Evolutionary conservation across 805 yeast genomes (phyloP).

Genomic region (Kluyveromyces starmeri): DNA sequence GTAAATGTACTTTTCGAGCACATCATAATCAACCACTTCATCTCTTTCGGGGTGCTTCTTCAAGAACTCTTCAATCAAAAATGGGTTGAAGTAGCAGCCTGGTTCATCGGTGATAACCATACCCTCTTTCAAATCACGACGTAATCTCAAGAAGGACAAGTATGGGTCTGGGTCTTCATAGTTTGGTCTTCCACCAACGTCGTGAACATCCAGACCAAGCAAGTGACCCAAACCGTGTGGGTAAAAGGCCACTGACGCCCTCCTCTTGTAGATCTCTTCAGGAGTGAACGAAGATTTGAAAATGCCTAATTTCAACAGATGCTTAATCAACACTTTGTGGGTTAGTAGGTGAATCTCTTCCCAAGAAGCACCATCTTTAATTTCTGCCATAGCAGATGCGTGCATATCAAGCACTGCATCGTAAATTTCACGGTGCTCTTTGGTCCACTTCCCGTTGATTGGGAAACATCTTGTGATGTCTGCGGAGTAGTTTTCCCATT

Average conservation of each 20-base stretch:
- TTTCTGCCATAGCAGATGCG: conserved; percentile 51
- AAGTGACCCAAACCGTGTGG: conserved; percentile 97
- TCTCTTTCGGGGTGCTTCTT: conserved; percentile 35
- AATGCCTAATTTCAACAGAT: conserved; percentile 65
- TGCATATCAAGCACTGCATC: conserved; percentile 81
- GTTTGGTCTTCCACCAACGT: conserved; percentile 83
- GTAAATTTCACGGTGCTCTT: conserved; percentile 78
- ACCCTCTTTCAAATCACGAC: conserved; percentile 60
- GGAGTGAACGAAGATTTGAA: conserved; percentile 49
- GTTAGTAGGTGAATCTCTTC: conserved; percentile 75
- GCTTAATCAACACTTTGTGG: conserved; percentile 66
- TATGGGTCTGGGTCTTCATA: conserved; percentile 77
- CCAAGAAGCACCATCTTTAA: conserved; percentile 81
- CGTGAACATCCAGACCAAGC: conserved; percentile 93
- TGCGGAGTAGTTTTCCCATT: conserved; percentile 86
- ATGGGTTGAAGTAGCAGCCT: conserved; percentile 85
- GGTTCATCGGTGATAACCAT: conserved; percentile 96
- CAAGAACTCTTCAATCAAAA: conserved; percentile 57
- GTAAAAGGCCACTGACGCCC: conserved; percentile 69
- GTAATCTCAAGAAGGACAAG: conserved; percentile 67
- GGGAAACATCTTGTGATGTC: conserved; percentile 97
- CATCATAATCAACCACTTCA: conserved; percentile 53
- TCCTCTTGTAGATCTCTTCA: conserved; percentile 61
- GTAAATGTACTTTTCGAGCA: conserved; percentile 69
- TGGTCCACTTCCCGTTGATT: conserved; percentile 78